phyloP scores from a whole-genome alignment of 1,139 yeast species.

The Kodamaea fungicola region DNA sequence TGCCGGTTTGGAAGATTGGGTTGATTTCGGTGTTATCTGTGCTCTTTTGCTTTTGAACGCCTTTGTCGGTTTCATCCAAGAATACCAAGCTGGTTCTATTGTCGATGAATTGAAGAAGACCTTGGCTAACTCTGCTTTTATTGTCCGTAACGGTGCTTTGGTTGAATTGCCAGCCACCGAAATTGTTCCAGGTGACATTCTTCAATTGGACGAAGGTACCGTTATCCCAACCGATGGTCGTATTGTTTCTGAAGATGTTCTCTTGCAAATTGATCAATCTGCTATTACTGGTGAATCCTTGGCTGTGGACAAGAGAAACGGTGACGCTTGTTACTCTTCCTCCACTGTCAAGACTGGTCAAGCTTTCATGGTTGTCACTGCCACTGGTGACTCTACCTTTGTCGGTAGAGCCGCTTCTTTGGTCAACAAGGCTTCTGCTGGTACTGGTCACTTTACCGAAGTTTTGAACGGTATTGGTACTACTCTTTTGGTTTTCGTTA shows the following conservation, averaged over 20 bases:
- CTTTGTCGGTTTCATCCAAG: constrained; percentile 94
- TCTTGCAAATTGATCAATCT: constrained; percentile 94
- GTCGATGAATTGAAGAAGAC: constrained; percentile 94
- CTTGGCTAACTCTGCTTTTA: constrained; percentile 83
- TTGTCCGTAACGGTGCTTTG: constrained; percentile 79
- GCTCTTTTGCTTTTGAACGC: constrained; percentile 88
- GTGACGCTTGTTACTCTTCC: constrained; percentile 88
- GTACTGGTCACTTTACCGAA: constrained; percentile 96
- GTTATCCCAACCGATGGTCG: constrained; percentile 97
- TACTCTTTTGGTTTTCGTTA: constrained; percentile 82
- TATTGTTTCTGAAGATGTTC: constrained; percentile 81
- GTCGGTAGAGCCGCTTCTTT: constrained; percentile 97
- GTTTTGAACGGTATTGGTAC: constrained; percentile 98
- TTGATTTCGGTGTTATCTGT: constrained; percentile 96
- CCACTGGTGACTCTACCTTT: constrained; percentile 91
- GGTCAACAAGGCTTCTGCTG: constrained; percentile 93
- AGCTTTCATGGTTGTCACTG: constrained; percentile 91
- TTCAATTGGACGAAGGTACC: constrained; percentile 91
- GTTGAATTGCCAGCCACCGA: constrained; percentile 75
- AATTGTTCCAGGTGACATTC: constrained; percentile 90
- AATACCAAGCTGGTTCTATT: constrained; percentile 96
- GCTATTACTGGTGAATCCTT: constrained; percentile 98
- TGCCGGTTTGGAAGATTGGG: constrained; percentile 99
- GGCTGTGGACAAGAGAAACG: constrained; percentile 89
- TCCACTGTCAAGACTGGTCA: constrained; percentile 97